A percentile compares a stretch with the other conserved stretches of the same genome.
These are phyloP conservation scores for Monosporascus ibericus DNA, from an alignment of 2,329 filamentous ascomycete species.

Conservation along the genomic window DNA sequence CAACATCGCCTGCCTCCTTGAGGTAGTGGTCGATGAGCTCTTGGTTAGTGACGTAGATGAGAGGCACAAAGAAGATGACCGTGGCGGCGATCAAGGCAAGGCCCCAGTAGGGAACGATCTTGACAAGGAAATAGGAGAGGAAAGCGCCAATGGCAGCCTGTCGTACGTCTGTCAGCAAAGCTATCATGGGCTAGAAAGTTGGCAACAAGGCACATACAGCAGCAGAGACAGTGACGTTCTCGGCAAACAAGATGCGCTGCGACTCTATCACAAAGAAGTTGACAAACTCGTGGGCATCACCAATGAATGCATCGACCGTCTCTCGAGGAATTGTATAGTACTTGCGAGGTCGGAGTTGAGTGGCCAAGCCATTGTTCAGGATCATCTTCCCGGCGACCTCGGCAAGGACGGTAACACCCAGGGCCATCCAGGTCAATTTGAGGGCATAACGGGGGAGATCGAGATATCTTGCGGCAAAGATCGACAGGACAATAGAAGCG, in stretches of 20 bases:
- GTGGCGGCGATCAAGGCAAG: slow-evolving; percentile 56
- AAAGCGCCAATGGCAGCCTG: slow-evolving; percentile 57
- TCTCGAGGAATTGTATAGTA: slow-evolving; percentile 63
- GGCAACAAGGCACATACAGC: slow-evolving; percentile 40
- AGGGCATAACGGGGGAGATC: slow-evolving; percentile 60
- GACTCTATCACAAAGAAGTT: slow-evolving; percentile 69
- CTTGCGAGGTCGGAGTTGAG: slow-evolving; percentile 59
- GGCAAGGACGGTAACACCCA: slow-evolving; percentile 54
- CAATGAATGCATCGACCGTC: slow-evolving; percentile 54
- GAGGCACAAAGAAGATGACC: slow-evolving; percentile 54
- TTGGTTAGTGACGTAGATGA: slow-evolving; percentile 62
- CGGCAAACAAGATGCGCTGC: slow-evolving; percentile 62
- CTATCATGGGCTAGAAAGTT: slow-evolving; percentile 1
- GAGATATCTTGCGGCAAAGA: slow-evolving; percentile 60
- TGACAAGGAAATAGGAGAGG: slow-evolving; percentile 62
- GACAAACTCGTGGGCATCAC: slow-evolving; percentile 60
- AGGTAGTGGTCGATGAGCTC: slow-evolving; percentile 62
- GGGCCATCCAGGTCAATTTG: slow-evolving; percentile 58
- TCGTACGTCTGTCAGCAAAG: slow-evolving; percentile 1
- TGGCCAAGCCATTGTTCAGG: slow-evolving; percentile 55
- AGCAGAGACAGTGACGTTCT: slow-evolving; percentile 56
- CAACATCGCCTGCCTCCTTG: slow-evolving; percentile 48
- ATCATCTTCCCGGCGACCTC: slow-evolving; percentile 57
- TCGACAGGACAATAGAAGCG: slow-evolving; percentile 47
- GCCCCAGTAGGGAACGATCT: slow-evolving; percentile 65